Conservation (phyloP, 2,329 filamentous ascomycete species). For the Paecilomyces fulvus region DNA sequence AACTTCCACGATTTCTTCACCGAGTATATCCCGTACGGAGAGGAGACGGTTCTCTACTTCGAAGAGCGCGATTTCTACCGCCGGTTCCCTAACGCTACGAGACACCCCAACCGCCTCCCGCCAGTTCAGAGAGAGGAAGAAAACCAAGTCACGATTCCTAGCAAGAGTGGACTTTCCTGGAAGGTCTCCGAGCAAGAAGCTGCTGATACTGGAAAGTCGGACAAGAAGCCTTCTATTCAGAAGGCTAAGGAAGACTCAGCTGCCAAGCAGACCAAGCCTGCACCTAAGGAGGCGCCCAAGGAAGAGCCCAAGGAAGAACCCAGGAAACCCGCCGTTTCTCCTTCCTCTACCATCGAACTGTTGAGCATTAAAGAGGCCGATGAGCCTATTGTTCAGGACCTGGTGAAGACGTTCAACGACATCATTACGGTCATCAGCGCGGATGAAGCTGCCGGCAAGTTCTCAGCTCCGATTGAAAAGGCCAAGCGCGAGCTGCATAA, state of each 20-base stretch:
- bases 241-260: conserved; percentile 24
- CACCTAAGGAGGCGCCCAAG: conserved; percentile 20
- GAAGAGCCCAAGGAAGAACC: conserved; percentile 24
- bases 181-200: conserved; percentile 58
- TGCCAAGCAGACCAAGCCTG: conserved; percentile 19
- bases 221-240: conserved; percentile 27
- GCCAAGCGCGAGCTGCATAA: conserved; percentile 75
- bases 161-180: conserved; percentile 78
- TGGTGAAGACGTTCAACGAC: conserved; percentile 92
- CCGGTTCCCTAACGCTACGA: conserved; percentile 58
- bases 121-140: conserved; percentile 43
- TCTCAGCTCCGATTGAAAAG: conserved; percentile 68
- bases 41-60: conserved; percentile 88
- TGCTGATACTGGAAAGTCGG: conserved; percentile 49
- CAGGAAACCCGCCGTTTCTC: conserved; percentile 32
- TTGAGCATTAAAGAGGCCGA: conserved; percentile 65
- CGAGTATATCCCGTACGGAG: conserved; percentile 88
- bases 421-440: conserved; percentile 90
- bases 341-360: conserved; percentile 65
- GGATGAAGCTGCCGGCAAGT: conserved; percentile 69
- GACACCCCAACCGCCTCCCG: conserved; percentile 36
- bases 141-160: conserved; percentile 70
- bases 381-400: conserved; percentile 83
- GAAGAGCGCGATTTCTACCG: conserved; percentile 91
- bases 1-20: conserved; percentile 99